Percentiles rank a stretch among this genome's conserved stretches.
phyloP scores from a whole-genome alignment of 345 rosid species.

The Corchorus olitorius region DNA sequence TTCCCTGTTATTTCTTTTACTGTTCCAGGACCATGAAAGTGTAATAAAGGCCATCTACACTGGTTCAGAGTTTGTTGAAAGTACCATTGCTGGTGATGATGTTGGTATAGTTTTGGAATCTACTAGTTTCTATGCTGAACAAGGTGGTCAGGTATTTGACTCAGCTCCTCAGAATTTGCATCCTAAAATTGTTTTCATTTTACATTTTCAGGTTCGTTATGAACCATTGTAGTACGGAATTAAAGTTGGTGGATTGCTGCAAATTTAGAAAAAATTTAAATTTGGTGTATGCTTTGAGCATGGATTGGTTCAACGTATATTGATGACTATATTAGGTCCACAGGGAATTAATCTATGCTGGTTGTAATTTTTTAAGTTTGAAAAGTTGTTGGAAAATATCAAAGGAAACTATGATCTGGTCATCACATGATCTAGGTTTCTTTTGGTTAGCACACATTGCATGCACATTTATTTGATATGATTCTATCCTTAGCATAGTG shows the following conservation, averaged over 20 bases:
- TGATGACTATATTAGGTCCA: background rate
- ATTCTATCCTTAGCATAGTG: background rate
- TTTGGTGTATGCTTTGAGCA: constrained; percentile 8
- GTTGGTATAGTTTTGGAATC: constrained; percentile 80
- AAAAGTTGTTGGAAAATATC: background rate
- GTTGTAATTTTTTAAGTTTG: background rate
- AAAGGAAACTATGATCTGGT: background rate
- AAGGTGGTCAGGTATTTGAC: constrained; percentile 91
- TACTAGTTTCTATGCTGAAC: constrained; percentile 95
- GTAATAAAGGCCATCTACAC: constrained; percentile 79
- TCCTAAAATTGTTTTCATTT: background rate
- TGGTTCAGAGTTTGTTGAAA: constrained; percentile 59
- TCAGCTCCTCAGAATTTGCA: background rate
- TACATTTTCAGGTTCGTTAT: constrained; percentile 3
- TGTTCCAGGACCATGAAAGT: constrained; percentile 64
- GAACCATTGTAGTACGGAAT: background rate
- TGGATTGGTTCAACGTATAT: background rate
- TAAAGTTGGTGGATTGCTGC: background rate
- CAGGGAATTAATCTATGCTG: background rate
- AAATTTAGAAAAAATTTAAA: background rate
- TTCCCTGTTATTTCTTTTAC: background rate
- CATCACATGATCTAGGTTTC: background rate
- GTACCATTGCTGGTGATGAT: constrained; percentile 48
- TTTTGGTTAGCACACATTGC: constrained; percentile 22
- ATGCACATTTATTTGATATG: background rate